These are phyloP conservation scores for Neurospora tetrasperma DNA, from an alignment of 495 filamentous ascomycete genomes.

Conservation along the genomic window DNA sequence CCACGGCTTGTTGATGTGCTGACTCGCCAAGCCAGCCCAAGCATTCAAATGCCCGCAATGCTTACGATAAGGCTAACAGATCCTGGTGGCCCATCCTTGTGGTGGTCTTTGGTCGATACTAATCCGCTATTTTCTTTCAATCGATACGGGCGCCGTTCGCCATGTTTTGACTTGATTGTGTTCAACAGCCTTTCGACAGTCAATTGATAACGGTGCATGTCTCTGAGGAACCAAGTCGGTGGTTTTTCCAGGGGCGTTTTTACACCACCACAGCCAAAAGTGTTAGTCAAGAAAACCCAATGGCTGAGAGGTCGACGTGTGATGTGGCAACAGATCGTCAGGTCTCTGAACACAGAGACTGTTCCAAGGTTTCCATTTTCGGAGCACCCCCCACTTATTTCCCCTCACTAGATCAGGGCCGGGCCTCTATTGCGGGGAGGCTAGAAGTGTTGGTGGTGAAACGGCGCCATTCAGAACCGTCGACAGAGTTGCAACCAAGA, in stretches of 20 bases:
- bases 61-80: not conserved
- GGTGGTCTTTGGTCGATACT: not conserved
- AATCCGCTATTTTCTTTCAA: not conserved
- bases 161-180: not conserved
- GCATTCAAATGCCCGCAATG: not conserved
- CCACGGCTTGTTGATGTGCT: not conserved
- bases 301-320: not conserved
- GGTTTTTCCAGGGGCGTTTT: not conserved
- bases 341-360: not conserved
- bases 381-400: not conserved
- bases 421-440: not conserved
- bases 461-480: not conserved
- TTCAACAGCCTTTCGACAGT: not conserved
- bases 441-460: not conserved
- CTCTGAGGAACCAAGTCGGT: not conserved
- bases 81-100: not conserved
- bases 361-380: not conserved
- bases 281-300: not conserved
- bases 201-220: not conserved
- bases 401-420: not conserved
- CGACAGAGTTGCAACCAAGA: not conserved
- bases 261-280: not conserved
- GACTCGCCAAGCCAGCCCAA: not conserved
- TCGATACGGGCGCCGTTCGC: not conserved
- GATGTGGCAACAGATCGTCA: not conserved